Conservation (phyloP, 2,329 filamentous ascomycete genomes). For the Apiospora arundinis region DNA sequence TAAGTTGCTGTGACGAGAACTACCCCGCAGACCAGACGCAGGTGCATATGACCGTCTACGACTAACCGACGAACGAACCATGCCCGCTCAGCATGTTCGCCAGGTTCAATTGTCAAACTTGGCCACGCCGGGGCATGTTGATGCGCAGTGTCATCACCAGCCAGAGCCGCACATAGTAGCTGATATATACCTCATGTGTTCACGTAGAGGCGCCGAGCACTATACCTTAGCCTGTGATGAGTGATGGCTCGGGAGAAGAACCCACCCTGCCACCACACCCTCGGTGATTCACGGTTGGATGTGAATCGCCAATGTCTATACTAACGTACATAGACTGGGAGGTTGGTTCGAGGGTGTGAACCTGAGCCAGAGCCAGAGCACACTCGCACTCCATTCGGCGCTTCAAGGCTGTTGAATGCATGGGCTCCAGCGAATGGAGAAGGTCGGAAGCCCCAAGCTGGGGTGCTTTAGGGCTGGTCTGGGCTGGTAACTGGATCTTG, state of each 20-base stretch:
- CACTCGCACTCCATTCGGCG: constrained; percentile 13
- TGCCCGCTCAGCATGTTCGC: constrained; percentile 32
- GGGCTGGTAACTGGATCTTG: background rate
- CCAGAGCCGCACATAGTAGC: constrained; percentile 8
- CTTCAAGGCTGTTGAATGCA: constrained; percentile 15
- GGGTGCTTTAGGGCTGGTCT: background rate
- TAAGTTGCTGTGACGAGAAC: background rate
- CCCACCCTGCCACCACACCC: background rate
- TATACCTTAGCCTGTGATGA: constrained; percentile 2
- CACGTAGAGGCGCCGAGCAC: constrained; percentile 1
- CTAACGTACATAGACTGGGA: background rate
- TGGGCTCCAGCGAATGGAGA: constrained; percentile 9
- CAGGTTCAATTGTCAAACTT: constrained; percentile 24
- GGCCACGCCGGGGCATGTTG: background rate
- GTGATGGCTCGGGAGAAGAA: background rate
- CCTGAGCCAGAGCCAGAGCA: background rate
- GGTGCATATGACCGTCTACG: constrained; percentile 37
- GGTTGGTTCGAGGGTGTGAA: constrained; percentile 15
- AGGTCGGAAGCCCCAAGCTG: background rate
- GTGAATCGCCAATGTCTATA: constrained; percentile 2
- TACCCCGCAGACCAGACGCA: constrained; percentile 36
- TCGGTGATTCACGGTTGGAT: constrained; percentile 4
- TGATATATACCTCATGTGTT: constrained; percentile 8
- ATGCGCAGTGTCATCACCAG: background rate
- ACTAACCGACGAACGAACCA: constrained; percentile 33